A percentile compares a stretch with the other conserved stretches of the same genome.
phyloP scores from a whole-genome alignment of 2,329 filamentous ascomycete species.

The Hansfordia pulvinata region DNA sequence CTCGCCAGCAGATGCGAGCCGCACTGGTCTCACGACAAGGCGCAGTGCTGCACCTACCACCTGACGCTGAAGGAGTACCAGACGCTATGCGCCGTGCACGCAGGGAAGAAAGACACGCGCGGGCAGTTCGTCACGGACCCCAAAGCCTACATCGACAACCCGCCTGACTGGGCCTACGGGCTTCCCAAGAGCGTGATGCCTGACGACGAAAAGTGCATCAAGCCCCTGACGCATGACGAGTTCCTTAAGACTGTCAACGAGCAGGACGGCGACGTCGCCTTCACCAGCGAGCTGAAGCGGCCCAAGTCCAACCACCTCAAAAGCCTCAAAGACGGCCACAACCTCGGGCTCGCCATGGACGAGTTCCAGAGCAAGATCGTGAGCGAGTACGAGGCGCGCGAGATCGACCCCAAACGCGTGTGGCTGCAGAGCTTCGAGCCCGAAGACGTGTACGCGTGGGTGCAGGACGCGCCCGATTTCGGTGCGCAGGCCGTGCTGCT shows the following conservation, averaged over 20 bases:
- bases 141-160: constrained; percentile 42
- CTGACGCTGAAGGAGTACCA: constrained; percentile 56
- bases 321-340: too few species aligned
- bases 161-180: constrained; percentile 48
- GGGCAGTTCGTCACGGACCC: constrained; percentile 44
- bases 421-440: constrained; percentile 55
- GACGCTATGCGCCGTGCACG: constrained; percentile 51
- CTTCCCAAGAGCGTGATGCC: too few species aligned
- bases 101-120: constrained; percentile 56
- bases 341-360: constrained; percentile 53
- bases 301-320: too few species aligned
- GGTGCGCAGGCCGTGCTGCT: constrained; percentile 50
- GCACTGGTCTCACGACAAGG: constrained; percentile 41
- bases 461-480: constrained; percentile 44
- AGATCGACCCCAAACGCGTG: constrained; percentile 38
- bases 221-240: constrained; percentile 45
- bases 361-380: constrained; percentile 52
- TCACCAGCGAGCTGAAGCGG: constrained; percentile 55
- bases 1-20: constrained; percentile 50
- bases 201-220: constrained; percentile 47
- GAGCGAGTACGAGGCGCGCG: constrained; percentile 39
- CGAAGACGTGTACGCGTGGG: constrained; percentile 53
- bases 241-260: constrained; percentile 46
- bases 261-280: constrained; percentile 46
- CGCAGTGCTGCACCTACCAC: constrained; percentile 59